phyloP scores from a whole-genome alignment of 257 asterid genomes.

The Perilla frutescens region DNA sequence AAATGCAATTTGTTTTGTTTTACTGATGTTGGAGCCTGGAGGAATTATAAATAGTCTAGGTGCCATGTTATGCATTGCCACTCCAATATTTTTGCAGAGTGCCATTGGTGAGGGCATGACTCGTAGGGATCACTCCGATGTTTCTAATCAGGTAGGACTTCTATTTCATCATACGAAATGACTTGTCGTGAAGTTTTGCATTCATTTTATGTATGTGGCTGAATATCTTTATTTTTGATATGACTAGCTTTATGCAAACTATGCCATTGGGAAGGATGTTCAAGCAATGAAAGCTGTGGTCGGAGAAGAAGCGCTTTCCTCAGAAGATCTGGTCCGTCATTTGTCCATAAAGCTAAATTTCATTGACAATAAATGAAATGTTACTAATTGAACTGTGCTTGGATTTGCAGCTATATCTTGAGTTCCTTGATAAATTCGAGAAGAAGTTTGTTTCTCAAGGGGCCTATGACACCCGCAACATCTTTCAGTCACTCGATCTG shows the following conservation, averaged over 20 bases:
- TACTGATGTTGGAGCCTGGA: not conserved
- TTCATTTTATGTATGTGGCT: not conserved
- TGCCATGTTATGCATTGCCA: conserved; percentile 12
- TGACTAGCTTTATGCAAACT: conserved; percentile 72
- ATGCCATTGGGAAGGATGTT: conserved; percentile 87
- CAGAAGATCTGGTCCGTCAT: conserved; percentile 77
- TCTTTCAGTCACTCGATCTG: conserved; percentile 92
- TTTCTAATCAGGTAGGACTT: conserved; percentile 80
- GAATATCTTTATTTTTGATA: not conserved
- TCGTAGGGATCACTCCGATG: conserved; percentile 94
- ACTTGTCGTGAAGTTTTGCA: not conserved
- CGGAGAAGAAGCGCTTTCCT: conserved; percentile 90
- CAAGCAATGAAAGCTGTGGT: conserved; percentile 94
- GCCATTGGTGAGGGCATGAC: conserved; percentile 99
- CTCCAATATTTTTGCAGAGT: conserved; percentile 60
- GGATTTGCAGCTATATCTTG: conserved; percentile 66
- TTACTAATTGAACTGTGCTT: conserved; percentile 21
- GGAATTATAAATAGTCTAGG: not conserved
- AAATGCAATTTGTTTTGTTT: conserved; percentile 21
- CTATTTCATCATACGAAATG: not conserved
- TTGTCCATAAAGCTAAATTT: conserved; percentile 10
- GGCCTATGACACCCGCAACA: conserved; percentile 87
- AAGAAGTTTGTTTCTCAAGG: conserved; percentile 83
- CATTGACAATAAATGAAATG: conserved; percentile 3
- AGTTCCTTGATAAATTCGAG: conserved; percentile 85